A percentile compares a stretch with the other conserved stretches of the same genome.
Evolutionary conservation across 2,329 filamentous ascomycete genomes (phyloP).

Genomic region (Rhynchosporium secalis): DNA sequence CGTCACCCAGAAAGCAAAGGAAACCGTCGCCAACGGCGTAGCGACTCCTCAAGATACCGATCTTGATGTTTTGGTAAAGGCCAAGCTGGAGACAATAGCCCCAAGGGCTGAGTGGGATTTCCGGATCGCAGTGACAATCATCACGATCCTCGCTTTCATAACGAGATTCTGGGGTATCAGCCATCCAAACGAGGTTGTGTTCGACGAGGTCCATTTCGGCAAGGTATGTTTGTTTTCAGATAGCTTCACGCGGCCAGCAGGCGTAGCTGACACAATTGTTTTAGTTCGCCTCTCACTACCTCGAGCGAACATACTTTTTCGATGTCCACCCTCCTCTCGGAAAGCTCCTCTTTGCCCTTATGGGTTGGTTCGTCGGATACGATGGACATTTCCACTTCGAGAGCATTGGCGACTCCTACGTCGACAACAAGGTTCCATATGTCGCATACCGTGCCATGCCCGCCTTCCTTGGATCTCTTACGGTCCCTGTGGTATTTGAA

Average conservation of each 20-base stretch:
- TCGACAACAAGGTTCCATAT: constrained; percentile 95
- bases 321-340: constrained; percentile 98
- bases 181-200: constrained; percentile 95
- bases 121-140: constrained; percentile 71
- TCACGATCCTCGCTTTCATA: constrained; percentile 82
- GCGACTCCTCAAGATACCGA: constrained; percentile 44
- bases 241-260: neutral
- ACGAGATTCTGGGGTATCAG: constrained; percentile 96
- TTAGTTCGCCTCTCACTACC: constrained; percentile 76
- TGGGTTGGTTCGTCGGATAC: constrained; percentile 97
- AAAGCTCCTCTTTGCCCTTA: constrained; percentile 95
- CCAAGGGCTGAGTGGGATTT: constrained; percentile 75
- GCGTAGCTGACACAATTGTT: constrained; percentile 18
- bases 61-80: constrained; percentile 52
- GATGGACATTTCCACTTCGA: constrained; percentile 98
- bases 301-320: constrained; percentile 98
- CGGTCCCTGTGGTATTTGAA: constrained; percentile 88
- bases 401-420: constrained; percentile 98
- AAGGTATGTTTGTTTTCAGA: constrained; percentile 62
- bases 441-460: constrained; percentile 93
- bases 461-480: constrained; percentile 86
- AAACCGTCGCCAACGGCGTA: constrained; percentile 36
- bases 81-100: constrained; percentile 38
- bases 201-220: constrained; percentile 98
- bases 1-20: constrained; percentile 51